phyloP scores from a whole-genome alignment of 352 stramenopile genomes.

The Phytopythium litorale region DNA sequence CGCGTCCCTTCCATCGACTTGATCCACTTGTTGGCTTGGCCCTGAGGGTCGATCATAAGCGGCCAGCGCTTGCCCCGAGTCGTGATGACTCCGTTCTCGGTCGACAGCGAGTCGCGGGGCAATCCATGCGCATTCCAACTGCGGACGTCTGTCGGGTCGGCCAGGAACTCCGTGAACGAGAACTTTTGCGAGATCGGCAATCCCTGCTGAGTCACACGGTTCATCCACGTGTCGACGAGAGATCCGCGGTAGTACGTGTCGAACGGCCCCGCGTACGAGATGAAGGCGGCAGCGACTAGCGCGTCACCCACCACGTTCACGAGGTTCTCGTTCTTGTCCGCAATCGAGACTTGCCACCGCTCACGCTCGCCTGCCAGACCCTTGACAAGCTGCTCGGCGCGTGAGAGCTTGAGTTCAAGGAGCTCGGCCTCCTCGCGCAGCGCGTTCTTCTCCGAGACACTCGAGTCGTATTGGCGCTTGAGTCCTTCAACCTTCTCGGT shows the following conservation, averaged over 20 bases:
- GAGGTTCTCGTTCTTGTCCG: conserved; percentile 85
- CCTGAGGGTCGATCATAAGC: conserved; percentile 97
- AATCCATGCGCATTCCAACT: conserved; percentile 95
- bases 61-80: conserved; percentile 92
- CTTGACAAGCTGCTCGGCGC: conserved; percentile 93
- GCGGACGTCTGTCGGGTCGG: conserved; percentile 91
- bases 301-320: conserved; percentile 90
- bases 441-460: conserved; percentile 92
- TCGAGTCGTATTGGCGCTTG: conserved; percentile 91
- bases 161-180: conserved; percentile 91
- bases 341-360: conserved; percentile 91
- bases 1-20: conserved; percentile 89
- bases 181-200: conserved; percentile 88
- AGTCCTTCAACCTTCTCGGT: conserved; percentile 89
- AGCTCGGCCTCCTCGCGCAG: conserved; percentile 90
- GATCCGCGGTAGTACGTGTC: conserved; percentile 89
- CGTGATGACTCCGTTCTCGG: conserved; percentile 96
- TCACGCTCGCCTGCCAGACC: conserved; percentile 92
- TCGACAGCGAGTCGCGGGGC: conserved; percentile 90
- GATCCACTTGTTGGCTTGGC: conserved; percentile 97
- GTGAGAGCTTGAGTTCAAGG: conserved; percentile 91
- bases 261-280: conserved; percentile 95
- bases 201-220: conserved; percentile 74
- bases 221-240: conserved; percentile 88
- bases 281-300: conserved; percentile 91